phyloP scores from a whole-genome alignment of 1,139 yeast genomes.

The Suhomyces coccinellae region DNA sequence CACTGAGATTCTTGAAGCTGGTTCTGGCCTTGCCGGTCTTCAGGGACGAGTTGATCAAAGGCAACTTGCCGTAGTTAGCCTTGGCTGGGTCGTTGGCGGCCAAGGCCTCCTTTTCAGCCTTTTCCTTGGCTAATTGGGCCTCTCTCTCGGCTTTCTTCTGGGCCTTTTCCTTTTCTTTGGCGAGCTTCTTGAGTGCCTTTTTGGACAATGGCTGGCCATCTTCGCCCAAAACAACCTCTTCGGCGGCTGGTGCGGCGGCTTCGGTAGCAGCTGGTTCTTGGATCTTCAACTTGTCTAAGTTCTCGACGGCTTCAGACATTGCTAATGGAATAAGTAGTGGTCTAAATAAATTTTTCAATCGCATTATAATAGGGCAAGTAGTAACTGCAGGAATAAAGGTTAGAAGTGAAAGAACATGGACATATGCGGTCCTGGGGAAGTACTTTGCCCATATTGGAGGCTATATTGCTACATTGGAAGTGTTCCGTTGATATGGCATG shows the following conservation, averaged over 20 bases:
- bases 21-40: slow-evolving; percentile 64
- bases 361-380: background rate
- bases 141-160: slow-evolving; percentile 92
- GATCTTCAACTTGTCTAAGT: slow-evolving; percentile 35
- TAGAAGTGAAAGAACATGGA: too few species aligned
- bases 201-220: slow-evolving; percentile 96
- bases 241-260: slow-evolving; percentile 21
- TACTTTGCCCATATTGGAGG: too few species aligned
- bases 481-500: too few species aligned
- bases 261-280: slow-evolving; percentile 20
- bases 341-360: slow-evolving; percentile 4
- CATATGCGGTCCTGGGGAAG: too few species aligned
- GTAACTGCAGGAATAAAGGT: slow-evolving; percentile 2
- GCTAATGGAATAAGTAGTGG: background rate
- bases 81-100: slow-evolving; percentile 86
- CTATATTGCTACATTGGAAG: too few species aligned
- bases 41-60: slow-evolving; percentile 75
- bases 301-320: slow-evolving; percentile 39
- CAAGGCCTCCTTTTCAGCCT: slow-evolving; percentile 77
- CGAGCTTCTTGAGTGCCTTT: slow-evolving; percentile 91
- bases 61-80: slow-evolving; percentile 85
- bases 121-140: slow-evolving; percentile 81
- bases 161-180: slow-evolving; percentile 90
- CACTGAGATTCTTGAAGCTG: slow-evolving; percentile 55
- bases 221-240: slow-evolving; percentile 54